Evolutionary conservation across 2,329 filamentous ascomycete species (phyloP).

Genomic region (Diaporthe caulivora): DNA sequence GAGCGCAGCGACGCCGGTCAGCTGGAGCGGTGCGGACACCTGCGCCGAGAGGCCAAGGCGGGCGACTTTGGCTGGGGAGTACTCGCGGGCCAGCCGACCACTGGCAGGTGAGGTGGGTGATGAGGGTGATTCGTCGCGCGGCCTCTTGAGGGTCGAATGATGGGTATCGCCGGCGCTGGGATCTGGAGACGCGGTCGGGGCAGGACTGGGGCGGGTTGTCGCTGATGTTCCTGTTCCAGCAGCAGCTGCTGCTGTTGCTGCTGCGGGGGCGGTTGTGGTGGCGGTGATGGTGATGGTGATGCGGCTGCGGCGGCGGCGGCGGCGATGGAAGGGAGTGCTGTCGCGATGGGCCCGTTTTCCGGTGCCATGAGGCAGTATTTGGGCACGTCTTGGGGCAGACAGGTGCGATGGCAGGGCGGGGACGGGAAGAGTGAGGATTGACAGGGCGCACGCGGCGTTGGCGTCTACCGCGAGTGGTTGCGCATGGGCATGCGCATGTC

Average conservation of each 20-base stretch:
- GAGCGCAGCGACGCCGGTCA: conserved; percentile 67
- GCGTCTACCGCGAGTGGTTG: conserved; percentile 34
- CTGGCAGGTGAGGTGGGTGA: conserved; percentile 44
- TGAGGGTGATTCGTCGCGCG: conserved; percentile 59
- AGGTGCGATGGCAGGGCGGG: conserved; percentile 5
- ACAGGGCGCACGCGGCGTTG: conserved; percentile 26
- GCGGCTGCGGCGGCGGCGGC: conserved; percentile 51
- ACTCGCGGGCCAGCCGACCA: conserved; percentile 50
- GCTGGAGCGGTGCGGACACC: conserved; percentile 57
- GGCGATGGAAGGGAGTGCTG: conserved; percentile 60
- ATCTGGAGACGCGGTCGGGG: conserved; percentile 55
- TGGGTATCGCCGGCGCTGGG: conserved; percentile 54
- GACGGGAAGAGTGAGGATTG: background rate
- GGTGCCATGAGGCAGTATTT: conserved; percentile 60
- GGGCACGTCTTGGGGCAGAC: background rate
- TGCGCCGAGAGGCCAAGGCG: conserved; percentile 57
- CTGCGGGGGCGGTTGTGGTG: conserved; percentile 48
- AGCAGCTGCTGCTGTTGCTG: conserved; percentile 48
- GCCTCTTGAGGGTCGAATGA: conserved; percentile 59
- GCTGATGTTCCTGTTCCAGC: conserved; percentile 50
- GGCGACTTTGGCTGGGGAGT: conserved; percentile 67
- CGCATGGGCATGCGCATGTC: conserved; percentile 34
- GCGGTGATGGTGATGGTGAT: conserved; percentile 58
- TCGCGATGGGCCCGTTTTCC: conserved; percentile 64
- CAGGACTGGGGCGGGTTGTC: conserved; percentile 46